Evolutionary conservation across 768 basidiomycete species (phyloP).

Genomic region (Heimioporus sp.): DNA sequence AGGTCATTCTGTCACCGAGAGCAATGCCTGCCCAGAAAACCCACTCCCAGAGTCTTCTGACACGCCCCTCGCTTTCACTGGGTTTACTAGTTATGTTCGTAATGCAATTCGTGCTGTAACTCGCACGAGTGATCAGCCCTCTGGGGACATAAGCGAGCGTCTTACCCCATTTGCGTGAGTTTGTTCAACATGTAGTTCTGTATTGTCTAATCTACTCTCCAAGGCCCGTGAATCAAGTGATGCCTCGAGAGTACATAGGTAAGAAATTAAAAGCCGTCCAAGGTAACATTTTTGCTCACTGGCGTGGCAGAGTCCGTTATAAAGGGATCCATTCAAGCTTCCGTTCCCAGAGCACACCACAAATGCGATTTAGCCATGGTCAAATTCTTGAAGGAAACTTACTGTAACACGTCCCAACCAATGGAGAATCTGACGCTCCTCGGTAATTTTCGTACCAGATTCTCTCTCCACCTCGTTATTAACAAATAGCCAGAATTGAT

Average conservation of each 20-base stretch:
- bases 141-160: no score
- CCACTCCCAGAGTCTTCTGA: no score
- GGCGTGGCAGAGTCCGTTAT: background rate
- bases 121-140: background rate
- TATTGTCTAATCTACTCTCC: background rate
- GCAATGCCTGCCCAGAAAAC: no score
- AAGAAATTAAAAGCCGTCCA: background rate
- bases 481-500: constrained; percentile 43
- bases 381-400: constrained; percentile 65
- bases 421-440: constrained; percentile 31
- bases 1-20: no score
- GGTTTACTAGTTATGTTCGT: background rate
- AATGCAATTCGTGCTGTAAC: background rate
- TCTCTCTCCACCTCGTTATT: background rate
- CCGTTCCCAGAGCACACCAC: constrained; percentile 49
- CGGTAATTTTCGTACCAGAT: background rate
- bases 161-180: background rate
- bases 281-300: background rate
- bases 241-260: constrained; percentile 40
- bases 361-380: constrained; percentile 64
- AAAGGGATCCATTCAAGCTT: background rate
- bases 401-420: constrained; percentile 69
- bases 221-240: constrained; percentile 20
- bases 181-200: background rate
- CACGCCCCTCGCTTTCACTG: background rate